Base-by-base conservation (phyloP, 108 stramenopile genomes). In the Fragilaria radians region DNA sequence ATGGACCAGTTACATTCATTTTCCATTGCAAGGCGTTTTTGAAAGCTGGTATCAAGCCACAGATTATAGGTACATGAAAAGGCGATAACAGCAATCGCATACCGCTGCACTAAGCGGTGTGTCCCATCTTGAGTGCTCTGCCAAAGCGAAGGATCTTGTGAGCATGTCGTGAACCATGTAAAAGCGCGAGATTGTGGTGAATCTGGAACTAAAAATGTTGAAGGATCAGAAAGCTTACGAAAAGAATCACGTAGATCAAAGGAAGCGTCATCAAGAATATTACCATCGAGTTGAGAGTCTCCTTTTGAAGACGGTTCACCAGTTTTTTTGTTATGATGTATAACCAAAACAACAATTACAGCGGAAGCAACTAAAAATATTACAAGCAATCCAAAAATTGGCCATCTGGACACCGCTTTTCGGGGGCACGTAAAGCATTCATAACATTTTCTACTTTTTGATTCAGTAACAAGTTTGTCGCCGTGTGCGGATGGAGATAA, bases 101-200 rank as follows among this genome's bases (percentile, higher is more conserved):
- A 42, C 11, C 36, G 36, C 36, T 42, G 36, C 7, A 42, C 14
- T 14, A 42, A 42, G 36, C 36, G 36, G 14, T 7, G 14, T 14
- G 36, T 42, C 11, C 14, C 11, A 7, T 42, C 36, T 14, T 42
- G 11, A 11, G 7, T 14, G n/a, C n/a, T n/a, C 14, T 42, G 11
- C 36, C 36, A 42, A 11, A 42, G 14, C 7, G 36, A 11, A 7
- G 36, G 36, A 42, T 42, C 36, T 14, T 42, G 36, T 42, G 36
- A 42, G 14, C 7, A 42, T 7, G 36, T 42, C 36, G 11, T 11
- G 14, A 42, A 42, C 36, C 36, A 42, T 11, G 36, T 42, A 42
- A 42, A 14, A 42, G 36, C 36, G 36, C 36, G 36, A 42, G 36
- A 42, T 14, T 42, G 36, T 42, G 36, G 36, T 42, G 36, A 42